Conservation (phyloP, 768 basidiomycete genomes). For the Trametes elegans region DNA sequence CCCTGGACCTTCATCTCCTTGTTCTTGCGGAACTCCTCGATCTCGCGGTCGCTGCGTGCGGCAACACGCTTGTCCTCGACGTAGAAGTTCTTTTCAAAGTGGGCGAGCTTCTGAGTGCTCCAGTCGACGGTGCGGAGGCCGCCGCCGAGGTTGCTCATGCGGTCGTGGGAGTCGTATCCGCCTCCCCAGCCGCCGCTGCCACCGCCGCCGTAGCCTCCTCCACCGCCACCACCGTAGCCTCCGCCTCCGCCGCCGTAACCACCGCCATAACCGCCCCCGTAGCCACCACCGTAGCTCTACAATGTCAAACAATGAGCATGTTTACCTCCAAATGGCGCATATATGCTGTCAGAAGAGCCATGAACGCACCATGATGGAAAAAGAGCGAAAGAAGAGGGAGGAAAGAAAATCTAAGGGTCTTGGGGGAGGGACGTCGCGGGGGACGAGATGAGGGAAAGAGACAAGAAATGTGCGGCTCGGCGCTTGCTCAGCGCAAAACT, state of each 20-base stretch:
- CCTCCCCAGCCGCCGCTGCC: constrained; percentile 53
- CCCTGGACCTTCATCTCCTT: constrained; percentile 97
- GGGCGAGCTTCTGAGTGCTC: constrained; percentile 65
- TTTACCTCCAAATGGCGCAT: not conserved
- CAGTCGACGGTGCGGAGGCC: constrained; percentile 86
- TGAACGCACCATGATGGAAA: constrained; percentile 27
- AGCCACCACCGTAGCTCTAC: constrained; percentile 33
- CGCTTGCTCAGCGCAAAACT: constrained; percentile 4
- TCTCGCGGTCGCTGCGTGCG: constrained; percentile 75
- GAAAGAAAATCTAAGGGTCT: constrained; percentile 8
- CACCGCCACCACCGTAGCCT: constrained; percentile 37
- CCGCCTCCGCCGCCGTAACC: constrained; percentile 33
- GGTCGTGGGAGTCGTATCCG: constrained; percentile 59
- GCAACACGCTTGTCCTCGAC: constrained; percentile 85
- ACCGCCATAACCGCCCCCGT: constrained; percentile 32
- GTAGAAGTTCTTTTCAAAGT: constrained; percentile 98
- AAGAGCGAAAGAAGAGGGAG: constrained; percentile 10
- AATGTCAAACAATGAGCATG: not conserved
- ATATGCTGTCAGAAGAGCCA: not conserved
- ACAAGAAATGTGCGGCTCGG: not conserved
- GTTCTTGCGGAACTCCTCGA: constrained; percentile 77
- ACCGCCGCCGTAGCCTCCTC: constrained; percentile 43
- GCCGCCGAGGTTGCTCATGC: constrained; percentile 79
- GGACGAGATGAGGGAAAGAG: constrained; percentile 10
- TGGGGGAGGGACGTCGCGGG: constrained; percentile 6